Conservation (phyloP, 1,284 basidiomycete species). For the Cutaneotrichosporon arboriforme region DNA sequence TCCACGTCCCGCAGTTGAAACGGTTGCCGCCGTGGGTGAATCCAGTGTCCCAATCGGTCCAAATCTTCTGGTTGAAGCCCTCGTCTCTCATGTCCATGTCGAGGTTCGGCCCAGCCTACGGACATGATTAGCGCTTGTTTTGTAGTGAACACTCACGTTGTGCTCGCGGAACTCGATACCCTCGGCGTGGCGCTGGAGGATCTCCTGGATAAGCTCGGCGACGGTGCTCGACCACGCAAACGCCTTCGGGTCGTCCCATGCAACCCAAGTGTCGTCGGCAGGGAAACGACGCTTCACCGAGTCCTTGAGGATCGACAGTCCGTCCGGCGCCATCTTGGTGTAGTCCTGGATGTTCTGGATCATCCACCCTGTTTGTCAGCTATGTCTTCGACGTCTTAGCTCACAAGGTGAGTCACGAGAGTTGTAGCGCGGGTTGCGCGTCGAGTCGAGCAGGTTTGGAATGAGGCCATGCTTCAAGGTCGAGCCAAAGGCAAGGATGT, state of each 20-base stretch:
- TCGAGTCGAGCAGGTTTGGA: constrained; percentile 85
- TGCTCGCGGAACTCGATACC: constrained; percentile 94
- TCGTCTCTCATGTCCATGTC: constrained; percentile 88
- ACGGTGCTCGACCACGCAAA: constrained; percentile 74
- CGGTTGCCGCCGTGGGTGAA: constrained; percentile 82
- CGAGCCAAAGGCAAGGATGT: constrained; percentile 83
- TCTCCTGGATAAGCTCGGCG: constrained; percentile 92
- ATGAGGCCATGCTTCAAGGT: constrained; percentile 76
- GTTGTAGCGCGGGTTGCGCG: constrained; percentile 68
- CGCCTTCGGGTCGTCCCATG: constrained; percentile 80
- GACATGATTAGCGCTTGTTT: constrained; percentile 7
- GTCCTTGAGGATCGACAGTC: constrained; percentile 72
- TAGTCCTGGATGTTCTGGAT: constrained; percentile 97
- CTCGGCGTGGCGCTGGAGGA: constrained; percentile 84
- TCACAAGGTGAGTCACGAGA: constrained; percentile 34
- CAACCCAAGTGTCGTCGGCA: constrained; percentile 84
- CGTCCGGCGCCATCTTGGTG: constrained; percentile 74
- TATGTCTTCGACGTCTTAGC: neutral
- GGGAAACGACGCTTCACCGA: constrained; percentile 87
- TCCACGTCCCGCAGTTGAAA: constrained; percentile 67
- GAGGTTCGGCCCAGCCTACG: constrained; percentile 75
- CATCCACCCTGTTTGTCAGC: constrained; percentile 65
- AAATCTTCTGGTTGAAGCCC: constrained; percentile 90
- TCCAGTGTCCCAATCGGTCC: constrained; percentile 91
- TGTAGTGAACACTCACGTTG: constrained; percentile 52